Percentiles rank a stretch among this genome's conserved stretches.
These are phyloP conservation scores for Moesziomyces sp. DNA, from an alignment of 1,284 basidiomycete genomes.

Conservation along the genomic window DNA sequence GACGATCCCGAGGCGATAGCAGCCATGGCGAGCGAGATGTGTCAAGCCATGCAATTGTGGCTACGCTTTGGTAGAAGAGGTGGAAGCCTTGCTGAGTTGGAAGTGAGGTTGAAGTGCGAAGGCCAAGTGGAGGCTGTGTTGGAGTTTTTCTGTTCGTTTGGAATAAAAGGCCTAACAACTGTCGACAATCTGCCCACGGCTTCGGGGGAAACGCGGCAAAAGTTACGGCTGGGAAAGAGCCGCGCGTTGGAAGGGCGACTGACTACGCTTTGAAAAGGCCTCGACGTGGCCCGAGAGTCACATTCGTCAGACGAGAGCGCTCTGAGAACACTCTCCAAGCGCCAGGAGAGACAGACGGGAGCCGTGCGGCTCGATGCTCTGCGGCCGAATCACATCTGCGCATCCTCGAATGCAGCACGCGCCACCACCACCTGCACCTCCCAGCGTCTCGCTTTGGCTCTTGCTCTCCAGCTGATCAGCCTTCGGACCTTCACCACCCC, in stretches of 20 bases:
- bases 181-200: not conserved
- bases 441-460: no score
- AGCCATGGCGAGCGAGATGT: slow-evolving; percentile 9
- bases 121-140: slow-evolving; percentile 39
- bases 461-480: no score
- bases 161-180: not conserved
- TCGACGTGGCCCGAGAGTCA: slow-evolving; percentile 18
- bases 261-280: no score
- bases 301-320: not conserved
- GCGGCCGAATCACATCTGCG: no score
- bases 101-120: not conserved
- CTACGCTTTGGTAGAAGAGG: not conserved
- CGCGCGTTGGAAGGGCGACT: no score
- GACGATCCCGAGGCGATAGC: slow-evolving; percentile 14
- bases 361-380: no score
- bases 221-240: no score
- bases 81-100: not conserved
- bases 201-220: not conserved
- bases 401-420: no score
- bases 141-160: slow-evolving; percentile 7
- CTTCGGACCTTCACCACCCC: no score
- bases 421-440: no score
- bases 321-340: no score
- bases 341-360: not conserved
- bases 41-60: not conserved